phyloP scores from a whole-genome alignment of 257 asterid species.

The Pogostemon cablin region DNA sequence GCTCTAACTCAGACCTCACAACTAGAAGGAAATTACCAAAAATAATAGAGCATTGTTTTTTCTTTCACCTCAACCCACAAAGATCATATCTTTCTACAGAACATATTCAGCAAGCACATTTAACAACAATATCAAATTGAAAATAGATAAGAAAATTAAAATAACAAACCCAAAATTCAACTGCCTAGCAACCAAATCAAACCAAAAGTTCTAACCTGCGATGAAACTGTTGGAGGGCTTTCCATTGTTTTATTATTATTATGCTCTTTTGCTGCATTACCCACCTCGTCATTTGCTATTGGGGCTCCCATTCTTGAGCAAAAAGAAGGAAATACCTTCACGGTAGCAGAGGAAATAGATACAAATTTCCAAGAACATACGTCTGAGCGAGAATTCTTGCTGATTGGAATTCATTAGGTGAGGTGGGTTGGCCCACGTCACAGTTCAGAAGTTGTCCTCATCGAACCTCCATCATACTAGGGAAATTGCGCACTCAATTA shows the following conservation, averaged over 20 bases:
- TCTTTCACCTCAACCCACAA: conserved; percentile 24
- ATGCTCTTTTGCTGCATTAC: conserved; percentile 24
- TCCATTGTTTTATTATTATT: conserved; percentile 22
- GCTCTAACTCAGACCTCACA: neutral
- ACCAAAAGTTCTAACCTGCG: conserved; percentile 36
- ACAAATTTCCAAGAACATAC: conserved; percentile 9
- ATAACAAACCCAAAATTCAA: neutral
- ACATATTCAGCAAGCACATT: neutral
- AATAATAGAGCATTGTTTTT: neutral
- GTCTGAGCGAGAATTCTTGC: neutral
- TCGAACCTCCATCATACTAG: neutral
- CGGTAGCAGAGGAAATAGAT: neutral
- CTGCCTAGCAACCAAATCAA: conserved; percentile 17
- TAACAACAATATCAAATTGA: conserved; percentile 8
- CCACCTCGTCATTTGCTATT: conserved; percentile 32
- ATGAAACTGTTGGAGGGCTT: conserved; percentile 29
- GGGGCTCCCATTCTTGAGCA: conserved; percentile 35
- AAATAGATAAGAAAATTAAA: no score
- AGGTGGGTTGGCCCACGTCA: conserved; percentile 40
- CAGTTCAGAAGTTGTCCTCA: conserved; percentile 23
- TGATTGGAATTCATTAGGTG: conserved; percentile 11
- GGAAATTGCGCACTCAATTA: neutral
- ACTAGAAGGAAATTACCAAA: neutral
- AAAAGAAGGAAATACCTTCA: conserved; percentile 16
- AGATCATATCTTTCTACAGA: conserved; percentile 27